Evolutionary conservation across 768 basidiomycete genomes (phyloP).

Genomic region (Tylopilus rubrobrunneus): DNA sequence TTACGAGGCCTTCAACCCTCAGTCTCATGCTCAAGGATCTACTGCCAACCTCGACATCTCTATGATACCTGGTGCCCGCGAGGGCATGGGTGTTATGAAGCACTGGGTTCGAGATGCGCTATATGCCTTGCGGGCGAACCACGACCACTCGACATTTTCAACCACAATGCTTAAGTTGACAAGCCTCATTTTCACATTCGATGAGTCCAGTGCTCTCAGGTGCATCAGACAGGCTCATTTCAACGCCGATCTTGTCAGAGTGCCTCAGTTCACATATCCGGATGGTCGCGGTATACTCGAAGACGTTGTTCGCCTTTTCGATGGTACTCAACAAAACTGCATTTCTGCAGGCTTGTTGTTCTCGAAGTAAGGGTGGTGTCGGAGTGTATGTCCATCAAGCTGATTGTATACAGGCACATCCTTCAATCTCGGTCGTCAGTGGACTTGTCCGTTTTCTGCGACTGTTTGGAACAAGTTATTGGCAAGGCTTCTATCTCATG

Average conservation of each 20-base stretch:
- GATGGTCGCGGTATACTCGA: conserved; percentile 26
- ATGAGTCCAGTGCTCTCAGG: conserved; percentile 28
- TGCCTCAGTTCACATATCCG: conserved; percentile 9
- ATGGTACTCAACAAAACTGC: conserved; percentile 25
- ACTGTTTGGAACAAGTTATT: conserved; percentile 48
- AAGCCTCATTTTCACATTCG: conserved; percentile 37
- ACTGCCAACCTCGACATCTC: conserved; percentile 31
- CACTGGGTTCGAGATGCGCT: conserved; percentile 46
- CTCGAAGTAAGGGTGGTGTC: conserved; percentile 32
- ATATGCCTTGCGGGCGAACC: conserved; percentile 29
- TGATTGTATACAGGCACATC: conserved; percentile 38
- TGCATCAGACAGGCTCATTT: conserved; percentile 36
- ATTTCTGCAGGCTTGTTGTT: conserved; percentile 36
- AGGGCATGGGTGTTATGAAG: conserved; percentile 36
- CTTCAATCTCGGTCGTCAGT: conserved; percentile 36
- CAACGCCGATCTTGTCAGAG: conserved; percentile 9
- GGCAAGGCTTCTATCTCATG: conserved; percentile 37
- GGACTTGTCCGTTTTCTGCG: conserved; percentile 47
- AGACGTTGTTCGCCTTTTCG: conserved; percentile 30
- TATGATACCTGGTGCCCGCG: conserved; percentile 37
- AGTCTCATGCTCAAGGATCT: conserved; percentile 45
- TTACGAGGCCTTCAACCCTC: conserved; percentile 49
- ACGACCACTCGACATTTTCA: conserved; percentile 24
- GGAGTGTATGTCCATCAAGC: conserved; percentile 21
- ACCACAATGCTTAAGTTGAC: conserved; percentile 34